Evolutionary conservation across 148 eudicot species (phyloP).

Genomic region (Heliosperma pusillum): DNA sequence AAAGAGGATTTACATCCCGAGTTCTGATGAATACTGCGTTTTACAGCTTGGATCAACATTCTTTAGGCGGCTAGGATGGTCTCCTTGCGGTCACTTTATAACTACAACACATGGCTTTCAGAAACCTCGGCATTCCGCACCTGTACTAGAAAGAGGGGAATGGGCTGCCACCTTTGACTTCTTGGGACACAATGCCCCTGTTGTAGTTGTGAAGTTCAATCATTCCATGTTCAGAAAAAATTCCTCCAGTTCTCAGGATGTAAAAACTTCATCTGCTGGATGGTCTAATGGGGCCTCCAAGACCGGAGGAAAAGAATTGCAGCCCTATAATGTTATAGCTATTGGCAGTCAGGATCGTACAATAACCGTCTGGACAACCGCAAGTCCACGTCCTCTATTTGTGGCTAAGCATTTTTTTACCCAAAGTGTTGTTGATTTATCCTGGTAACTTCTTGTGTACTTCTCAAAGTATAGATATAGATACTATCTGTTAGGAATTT

Average conservation of each 20-base stretch:
- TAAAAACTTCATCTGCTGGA: conserved; percentile 59
- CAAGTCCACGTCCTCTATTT: conserved; percentile 95
- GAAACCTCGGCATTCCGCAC: conserved; percentile 98
- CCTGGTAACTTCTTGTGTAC: conserved; percentile 56
- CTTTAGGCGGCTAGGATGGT: conserved; percentile 97
- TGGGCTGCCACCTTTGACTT: conserved; percentile 99
- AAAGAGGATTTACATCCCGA: not conserved
- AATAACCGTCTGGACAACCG: conserved; percentile 97
- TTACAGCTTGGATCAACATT: conserved; percentile 98
- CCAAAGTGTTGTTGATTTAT: conserved; percentile 91
- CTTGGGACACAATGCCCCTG: conserved; percentile 96
- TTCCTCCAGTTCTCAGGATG: conserved; percentile 47
- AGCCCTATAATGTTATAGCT: conserved; percentile 88
- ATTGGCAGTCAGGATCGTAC: conserved; percentile 99
- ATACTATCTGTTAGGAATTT: not conserved
- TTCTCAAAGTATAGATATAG: not conserved
- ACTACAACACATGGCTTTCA: conserved; percentile 98
- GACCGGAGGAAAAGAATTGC: conserved; percentile 69
- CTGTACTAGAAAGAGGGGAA: conserved; percentile 97
- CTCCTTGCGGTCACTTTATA: conserved; percentile 95
- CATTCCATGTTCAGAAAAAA: conserved; percentile 86
- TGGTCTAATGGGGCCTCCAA: conserved; percentile 82
- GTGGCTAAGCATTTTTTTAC: conserved; percentile 93
- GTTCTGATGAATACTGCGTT: conserved; percentile 21
- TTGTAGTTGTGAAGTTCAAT: conserved; percentile 91